Evolutionary conservation across 2,329 filamentous ascomycete genomes (phyloP).

Genomic region (Tricladium varicosporioides): DNA sequence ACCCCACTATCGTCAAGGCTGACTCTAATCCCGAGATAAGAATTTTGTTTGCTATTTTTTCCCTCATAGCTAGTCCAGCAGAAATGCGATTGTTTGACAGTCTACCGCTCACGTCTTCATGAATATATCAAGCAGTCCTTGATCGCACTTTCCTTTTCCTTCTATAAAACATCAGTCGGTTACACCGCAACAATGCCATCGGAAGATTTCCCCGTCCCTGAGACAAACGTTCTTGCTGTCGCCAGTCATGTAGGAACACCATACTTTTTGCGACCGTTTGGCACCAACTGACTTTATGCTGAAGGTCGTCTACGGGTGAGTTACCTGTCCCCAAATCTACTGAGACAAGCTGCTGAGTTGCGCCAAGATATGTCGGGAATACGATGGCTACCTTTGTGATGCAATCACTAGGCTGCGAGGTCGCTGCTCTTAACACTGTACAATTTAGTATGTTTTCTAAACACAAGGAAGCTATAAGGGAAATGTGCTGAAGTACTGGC

Average conservation of each 20-base stretch:
- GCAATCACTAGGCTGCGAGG: conserved; percentile 90
- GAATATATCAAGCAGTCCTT: neutral
- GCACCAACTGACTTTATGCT: conserved; percentile 30
- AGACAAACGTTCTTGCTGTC: conserved; percentile 75
- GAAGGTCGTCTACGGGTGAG: conserved; percentile 74
- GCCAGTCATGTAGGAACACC: conserved; percentile 82
- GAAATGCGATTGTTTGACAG: conserved; percentile 4
- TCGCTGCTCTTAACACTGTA: conserved; percentile 91
- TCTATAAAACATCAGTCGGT: neutral
- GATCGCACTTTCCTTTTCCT: conserved; percentile 1
- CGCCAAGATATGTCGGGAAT: conserved; percentile 86
- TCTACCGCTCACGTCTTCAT: conserved; percentile 4
- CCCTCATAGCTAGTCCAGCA: neutral
- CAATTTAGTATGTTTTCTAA: conserved; percentile 75
- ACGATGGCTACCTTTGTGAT: conserved; percentile 95
- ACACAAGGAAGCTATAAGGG: neutral
- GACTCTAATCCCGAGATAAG: conserved; percentile 14
- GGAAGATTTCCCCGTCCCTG: conserved; percentile 44
- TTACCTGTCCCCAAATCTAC: conserved; percentile 22
- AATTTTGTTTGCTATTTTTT: neutral
- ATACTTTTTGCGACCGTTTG: conserved; percentile 10
- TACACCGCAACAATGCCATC: conserved; percentile 23
- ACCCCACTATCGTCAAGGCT: conserved; percentile 12
- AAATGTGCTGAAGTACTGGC: conserved; percentile 1
- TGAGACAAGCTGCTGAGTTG: conserved; percentile 15